phyloP scores from a whole-genome alignment of 2,329 filamentous ascomycete species.

The Dothideomycetes sp. region DNA sequence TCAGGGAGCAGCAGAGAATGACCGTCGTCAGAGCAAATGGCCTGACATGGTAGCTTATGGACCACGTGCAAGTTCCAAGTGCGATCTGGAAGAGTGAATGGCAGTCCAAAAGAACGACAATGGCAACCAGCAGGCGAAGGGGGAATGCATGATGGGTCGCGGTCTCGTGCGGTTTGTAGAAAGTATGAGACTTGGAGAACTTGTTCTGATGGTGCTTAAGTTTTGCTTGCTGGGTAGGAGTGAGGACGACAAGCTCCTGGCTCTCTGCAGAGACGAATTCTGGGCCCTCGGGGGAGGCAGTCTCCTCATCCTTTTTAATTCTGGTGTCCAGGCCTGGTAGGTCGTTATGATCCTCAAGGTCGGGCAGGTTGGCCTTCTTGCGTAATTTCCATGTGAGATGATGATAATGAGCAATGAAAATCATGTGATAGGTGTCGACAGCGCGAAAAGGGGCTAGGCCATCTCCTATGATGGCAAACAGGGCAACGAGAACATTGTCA shows the following conservation, averaged over 20 bases:
- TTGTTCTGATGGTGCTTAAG: conserved; percentile 70
- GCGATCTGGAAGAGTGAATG: conserved; percentile 74
- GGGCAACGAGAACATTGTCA: conserved; percentile 49
- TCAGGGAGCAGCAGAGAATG: conserved; percentile 69
- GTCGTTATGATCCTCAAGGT: conserved; percentile 58
- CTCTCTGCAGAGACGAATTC: conserved; percentile 41
- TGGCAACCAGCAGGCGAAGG: conserved; percentile 58
- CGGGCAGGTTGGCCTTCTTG: conserved; percentile 49
- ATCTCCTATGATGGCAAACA: conserved; percentile 54
- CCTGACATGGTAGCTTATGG: conserved; percentile 58
- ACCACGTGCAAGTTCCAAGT: conserved; percentile 68
- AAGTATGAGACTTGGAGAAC: conserved; percentile 72
- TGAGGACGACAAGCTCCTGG: conserved; percentile 39
- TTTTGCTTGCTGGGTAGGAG: conserved; percentile 51
- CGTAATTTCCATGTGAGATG: conserved; percentile 53
- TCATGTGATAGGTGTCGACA: conserved; percentile 81
- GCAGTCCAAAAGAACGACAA: conserved; percentile 68
- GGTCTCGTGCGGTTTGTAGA: conserved; percentile 83
- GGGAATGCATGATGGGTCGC: conserved; percentile 73
- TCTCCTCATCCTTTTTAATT: conserved; percentile 4
- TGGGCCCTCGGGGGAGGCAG: conserved; percentile 26
- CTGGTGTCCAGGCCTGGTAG: conserved; percentile 36
- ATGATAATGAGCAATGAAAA: conserved; percentile 65
- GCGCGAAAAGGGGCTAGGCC: conserved; percentile 59
- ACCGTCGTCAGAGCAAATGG: conserved; percentile 66